These are phyloP conservation scores for Stromatinia cepivora DNA, from an alignment of 2,329 filamentous ascomycete genomes.

Conservation along the genomic window DNA sequence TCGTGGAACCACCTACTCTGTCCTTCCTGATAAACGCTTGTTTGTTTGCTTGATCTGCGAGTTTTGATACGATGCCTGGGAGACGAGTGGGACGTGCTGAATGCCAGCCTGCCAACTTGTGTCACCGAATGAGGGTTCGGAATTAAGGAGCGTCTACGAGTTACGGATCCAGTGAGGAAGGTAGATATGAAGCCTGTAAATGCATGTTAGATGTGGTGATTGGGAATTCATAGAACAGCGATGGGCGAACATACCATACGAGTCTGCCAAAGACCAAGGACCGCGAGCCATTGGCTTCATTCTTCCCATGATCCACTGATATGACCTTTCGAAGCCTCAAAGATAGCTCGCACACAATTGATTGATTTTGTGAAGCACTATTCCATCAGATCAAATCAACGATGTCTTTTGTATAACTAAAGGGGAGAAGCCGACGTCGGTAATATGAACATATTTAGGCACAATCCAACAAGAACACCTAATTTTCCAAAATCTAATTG, in stretches of 20 bases:
- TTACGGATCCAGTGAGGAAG: slow-evolving; percentile 32
- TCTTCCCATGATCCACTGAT: slow-evolving; percentile 27
- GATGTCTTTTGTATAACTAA: slow-evolving; percentile 4
- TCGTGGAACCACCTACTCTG: slow-evolving; percentile 67
- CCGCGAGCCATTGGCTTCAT: slow-evolving; percentile 25
- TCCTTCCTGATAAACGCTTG: slow-evolving; percentile 16
- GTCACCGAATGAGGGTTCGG: slow-evolving; percentile 15
- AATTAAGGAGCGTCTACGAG: neutral
- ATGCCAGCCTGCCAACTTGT: slow-evolving; percentile 20
- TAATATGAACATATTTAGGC: slow-evolving; percentile 6
- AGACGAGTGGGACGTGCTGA: slow-evolving; percentile 20
- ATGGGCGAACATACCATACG: slow-evolving; percentile 34
- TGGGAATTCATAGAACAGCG: neutral
- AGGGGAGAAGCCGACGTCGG: neutral
- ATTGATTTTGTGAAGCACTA: neutral
- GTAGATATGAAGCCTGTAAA: slow-evolving; percentile 38
- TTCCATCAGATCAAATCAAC: neutral
- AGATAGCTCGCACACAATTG: neutral
- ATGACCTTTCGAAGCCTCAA: neutral
- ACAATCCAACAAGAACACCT: slow-evolving; percentile 13
- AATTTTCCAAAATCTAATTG: neutral
- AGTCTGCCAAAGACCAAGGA: slow-evolving; percentile 39
- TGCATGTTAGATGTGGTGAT: slow-evolving; percentile 20
- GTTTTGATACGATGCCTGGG: slow-evolving; percentile 17
- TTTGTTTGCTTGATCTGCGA: slow-evolving; percentile 17